Conservation (phyloP, 257 asterid genomes). For the Nyctanthes arbortristis region DNA sequence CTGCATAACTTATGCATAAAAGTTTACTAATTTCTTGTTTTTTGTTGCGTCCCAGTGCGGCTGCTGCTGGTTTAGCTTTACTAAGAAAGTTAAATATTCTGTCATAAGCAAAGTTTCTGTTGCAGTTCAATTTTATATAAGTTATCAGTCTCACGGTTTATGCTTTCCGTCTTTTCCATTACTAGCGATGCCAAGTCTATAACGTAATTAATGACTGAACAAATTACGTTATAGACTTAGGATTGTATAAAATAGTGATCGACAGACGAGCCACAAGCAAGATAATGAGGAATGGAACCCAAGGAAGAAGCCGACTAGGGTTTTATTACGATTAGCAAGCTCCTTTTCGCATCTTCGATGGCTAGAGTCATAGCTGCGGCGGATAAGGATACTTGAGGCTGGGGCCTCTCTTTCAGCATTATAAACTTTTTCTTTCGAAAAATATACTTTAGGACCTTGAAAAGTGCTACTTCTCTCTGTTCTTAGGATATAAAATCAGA, state of each 20-base stretch:
- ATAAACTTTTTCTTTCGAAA: too few species aligned
- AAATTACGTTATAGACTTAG: not conserved
- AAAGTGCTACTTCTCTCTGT: not conserved
- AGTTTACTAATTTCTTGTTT: too few species aligned
- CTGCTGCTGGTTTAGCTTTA: too few species aligned
- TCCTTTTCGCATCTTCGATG: too few species aligned
- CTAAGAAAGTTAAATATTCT: not conserved
- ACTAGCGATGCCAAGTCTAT: too few species aligned
- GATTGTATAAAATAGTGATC: not conserved
- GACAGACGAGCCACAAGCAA: not conserved
- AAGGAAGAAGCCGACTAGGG: not conserved
- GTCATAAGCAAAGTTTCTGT: not conserved
- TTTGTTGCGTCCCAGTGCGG: too few species aligned
- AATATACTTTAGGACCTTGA: too few species aligned
- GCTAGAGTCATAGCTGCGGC: too few species aligned
- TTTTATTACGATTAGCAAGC: too few species aligned
- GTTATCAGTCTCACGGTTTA: not conserved
- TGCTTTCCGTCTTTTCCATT: not conserved
- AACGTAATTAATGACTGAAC: not conserved
- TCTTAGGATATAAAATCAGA: not conserved
- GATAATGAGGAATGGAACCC: not conserved
- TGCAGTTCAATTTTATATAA: not conserved
- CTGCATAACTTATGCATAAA: too few species aligned
- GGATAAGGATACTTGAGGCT: too few species aligned
- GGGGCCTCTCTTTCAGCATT: too few species aligned